A percentile compares a stretch with the other conserved stretches of the same genome.
Evolutionary conservation across 1,284 basidiomycete species (phyloP).

Genomic region (Melampsora larici-populina): DNA sequence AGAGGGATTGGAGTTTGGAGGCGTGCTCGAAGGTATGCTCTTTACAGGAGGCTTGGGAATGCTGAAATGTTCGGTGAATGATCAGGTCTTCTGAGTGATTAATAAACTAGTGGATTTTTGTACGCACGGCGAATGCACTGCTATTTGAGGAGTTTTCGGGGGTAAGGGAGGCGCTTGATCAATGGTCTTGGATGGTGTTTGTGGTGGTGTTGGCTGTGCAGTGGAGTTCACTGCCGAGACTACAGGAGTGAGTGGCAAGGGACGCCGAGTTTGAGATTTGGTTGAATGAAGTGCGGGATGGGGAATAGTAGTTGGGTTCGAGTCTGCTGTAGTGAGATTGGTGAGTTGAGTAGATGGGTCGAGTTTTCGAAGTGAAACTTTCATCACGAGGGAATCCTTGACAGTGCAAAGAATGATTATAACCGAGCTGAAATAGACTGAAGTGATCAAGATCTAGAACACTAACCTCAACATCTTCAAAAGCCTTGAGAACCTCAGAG

Average conservation of each 20-base stretch:
- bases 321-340: slow-evolving; percentile 9
- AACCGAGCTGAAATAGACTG: background rate
- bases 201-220: background rate
- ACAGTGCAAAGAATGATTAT: background rate
- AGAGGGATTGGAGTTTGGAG: background rate
- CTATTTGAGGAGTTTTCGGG: background rate
- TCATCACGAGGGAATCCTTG: slow-evolving; percentile 31
- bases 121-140: background rate
- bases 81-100: background rate
- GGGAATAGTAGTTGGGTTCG: background rate
- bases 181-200: background rate
- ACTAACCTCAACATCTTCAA: slow-evolving; percentile 21
- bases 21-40: background rate
- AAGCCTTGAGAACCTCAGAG: slow-evolving; percentile 2
- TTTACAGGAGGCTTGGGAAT: background rate
- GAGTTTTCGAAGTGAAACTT: slow-evolving; percentile 23
- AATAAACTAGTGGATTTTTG: background rate
- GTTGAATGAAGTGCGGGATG: background rate
- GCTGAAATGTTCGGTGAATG: background rate
- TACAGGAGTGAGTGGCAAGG: background rate
- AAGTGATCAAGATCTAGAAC: background rate
- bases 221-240: background rate
- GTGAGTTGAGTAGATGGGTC: slow-evolving; percentile 5
- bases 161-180: background rate
- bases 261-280: background rate